Percentiles rank a stretch among this genome's conserved stretches.
phyloP scores from a whole-genome alignment of 495 filamentous ascomycete species.

The Aspergillus ostianus region DNA sequence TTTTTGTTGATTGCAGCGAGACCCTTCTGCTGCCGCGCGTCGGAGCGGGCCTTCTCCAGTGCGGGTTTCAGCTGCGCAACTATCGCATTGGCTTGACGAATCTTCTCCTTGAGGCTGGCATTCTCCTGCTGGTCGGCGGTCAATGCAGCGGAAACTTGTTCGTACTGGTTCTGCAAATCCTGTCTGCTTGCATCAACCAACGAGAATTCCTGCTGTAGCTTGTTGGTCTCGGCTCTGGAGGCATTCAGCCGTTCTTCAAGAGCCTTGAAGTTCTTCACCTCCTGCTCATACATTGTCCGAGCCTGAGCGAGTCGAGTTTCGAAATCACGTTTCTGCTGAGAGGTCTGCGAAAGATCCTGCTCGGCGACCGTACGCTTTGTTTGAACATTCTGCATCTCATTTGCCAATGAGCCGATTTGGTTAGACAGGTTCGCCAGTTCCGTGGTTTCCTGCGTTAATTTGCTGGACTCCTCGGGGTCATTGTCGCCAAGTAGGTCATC shows the following conservation, averaged over 20 bases:
- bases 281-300: slow-evolving; percentile 84
- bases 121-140: slow-evolving; percentile 90
- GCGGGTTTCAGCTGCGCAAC: slow-evolving; percentile 80
- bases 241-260: slow-evolving; percentile 77
- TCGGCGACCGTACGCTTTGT: slow-evolving; percentile 73
- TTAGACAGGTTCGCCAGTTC: slow-evolving; percentile 97
- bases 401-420: slow-evolving; percentile 83
- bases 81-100: slow-evolving; percentile 75
- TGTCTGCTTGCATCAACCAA: slow-evolving; percentile 78
- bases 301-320: slow-evolving; percentile 83
- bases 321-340: slow-evolving; percentile 84
- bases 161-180: slow-evolving; percentile 82
- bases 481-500: slow-evolving; percentile 95
- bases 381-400: slow-evolving; percentile 91
- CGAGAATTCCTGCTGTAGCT: slow-evolving; percentile 75
- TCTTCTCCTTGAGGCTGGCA: slow-evolving; percentile 77
- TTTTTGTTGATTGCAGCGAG: slow-evolving; percentile 97
- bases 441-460: slow-evolving; percentile 79
- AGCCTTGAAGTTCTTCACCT: slow-evolving; percentile 78
- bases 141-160: slow-evolving; percentile 68
- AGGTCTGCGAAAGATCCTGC: slow-evolving; percentile 73
- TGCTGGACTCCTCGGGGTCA: slow-evolving; percentile 86
- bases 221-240: slow-evolving; percentile 76
- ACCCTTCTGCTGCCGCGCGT: slow-evolving; percentile 91
- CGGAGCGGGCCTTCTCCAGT: slow-evolving; percentile 84